Base-by-base conservation (phyloP, 1,284 basidiomycete genomes). In the Pyrrhoderma lamaoense region DNA sequence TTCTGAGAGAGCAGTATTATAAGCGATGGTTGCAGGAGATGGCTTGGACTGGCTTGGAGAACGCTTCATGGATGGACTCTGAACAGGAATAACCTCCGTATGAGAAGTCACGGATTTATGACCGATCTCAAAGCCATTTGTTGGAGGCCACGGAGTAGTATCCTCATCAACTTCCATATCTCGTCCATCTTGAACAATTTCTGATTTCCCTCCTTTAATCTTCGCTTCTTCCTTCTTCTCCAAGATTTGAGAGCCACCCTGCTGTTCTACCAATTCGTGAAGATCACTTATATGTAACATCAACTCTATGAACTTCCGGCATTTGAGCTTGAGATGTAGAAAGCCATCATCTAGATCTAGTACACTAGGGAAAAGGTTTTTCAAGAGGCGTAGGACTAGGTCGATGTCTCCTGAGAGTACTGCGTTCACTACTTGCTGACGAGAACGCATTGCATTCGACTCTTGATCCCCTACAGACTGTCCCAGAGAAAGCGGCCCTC, bases 271-370 rank as follows among this genome's bases (percentile, higher is more conserved):
- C 59, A 67, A 72, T 67, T 81, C 79, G 65, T 79, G 74, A 56
- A 84, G 69, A 54, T 83, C 84, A 11, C 78, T 75, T 5, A 85
- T 79, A 54, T 79, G 76, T 57, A 90, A 62, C 11, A 87, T 76
- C 27, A 89, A 73, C 64, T 92, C 89, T 39, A 92, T 79, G 60
- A 92, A 90, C 64, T 85, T 87, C 57, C 87, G 74, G 66, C 87
- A 89, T 22, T 82, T 77, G 58, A 91, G 65, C 63, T 85, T 87
- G 69, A 90, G 85, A 25, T 77, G 65, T 69, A 89, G 75, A 31
- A 88, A 65, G 5, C 82, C 80, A 35, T 76, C 73, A 52, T 86
- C 79, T 25, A 75, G 73, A 53, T 75, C 76, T n/a, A 90, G 69
- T 16, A 85, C 85, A 7, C 65, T 61, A 1, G 84, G 79, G 61